Evolutionary conservation across 2,329 filamentous ascomycete genomes (phyloP).

Genomic region (Atkinsonella texensis): DNA sequence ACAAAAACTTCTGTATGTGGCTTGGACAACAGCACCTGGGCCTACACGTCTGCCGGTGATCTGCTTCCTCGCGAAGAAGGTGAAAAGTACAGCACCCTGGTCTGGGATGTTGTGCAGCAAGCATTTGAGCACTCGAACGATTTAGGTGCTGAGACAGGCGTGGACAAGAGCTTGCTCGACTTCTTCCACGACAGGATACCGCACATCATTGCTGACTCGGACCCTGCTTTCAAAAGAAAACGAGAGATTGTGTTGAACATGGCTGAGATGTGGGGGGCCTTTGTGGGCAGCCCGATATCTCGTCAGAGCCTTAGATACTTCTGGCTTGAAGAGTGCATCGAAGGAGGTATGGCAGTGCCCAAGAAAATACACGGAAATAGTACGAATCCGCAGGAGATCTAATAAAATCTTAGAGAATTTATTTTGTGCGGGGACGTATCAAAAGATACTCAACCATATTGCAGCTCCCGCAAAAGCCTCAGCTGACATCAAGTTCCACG

Average conservation of each 20-base stretch:
- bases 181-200: conserved; percentile 37
- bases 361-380: neutral
- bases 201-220: conserved; percentile 33
- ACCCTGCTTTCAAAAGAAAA: conserved; percentile 26
- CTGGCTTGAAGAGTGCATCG: conserved; percentile 67
- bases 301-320: conserved; percentile 64
- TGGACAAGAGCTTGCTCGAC: conserved; percentile 37
- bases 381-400: neutral
- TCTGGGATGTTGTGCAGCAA: conserved; percentile 57
- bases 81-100: conserved; percentile 34
- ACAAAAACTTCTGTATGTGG: conserved; percentile 39
- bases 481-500: conserved; percentile 41
- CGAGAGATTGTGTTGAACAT: conserved; percentile 36
- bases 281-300: conserved; percentile 52
- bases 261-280: conserved; percentile 58
- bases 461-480: conserved; percentile 42
- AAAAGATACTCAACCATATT: conserved; percentile 44
- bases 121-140: conserved; percentile 57
- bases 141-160: conserved; percentile 34
- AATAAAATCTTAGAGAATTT: conserved; percentile 36
- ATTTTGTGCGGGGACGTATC: conserved; percentile 48
- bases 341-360: conserved; percentile 39
- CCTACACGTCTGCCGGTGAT: conserved; percentile 45
- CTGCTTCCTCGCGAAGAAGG: conserved; percentile 35
- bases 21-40: conserved; percentile 39